Percentiles rank a stretch among this genome's conserved stretches.
Evolutionary conservation across 2,329 filamentous ascomycete genomes (phyloP).

Genomic region (Orbilia brochopaga): DNA sequence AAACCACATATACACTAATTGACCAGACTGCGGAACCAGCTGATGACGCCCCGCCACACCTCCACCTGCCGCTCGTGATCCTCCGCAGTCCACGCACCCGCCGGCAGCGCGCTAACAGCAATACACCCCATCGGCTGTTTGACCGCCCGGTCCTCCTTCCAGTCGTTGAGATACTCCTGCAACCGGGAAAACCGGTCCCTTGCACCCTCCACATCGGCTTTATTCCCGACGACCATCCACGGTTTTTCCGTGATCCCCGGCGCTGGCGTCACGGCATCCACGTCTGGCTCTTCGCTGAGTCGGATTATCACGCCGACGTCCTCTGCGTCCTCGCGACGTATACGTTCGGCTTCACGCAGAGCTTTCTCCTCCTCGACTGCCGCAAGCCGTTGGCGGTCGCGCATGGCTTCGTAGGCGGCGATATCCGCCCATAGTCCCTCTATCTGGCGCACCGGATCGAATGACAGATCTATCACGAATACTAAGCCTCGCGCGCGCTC

Average conservation of each 20-base stretch:
- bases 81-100: slow-evolving; percentile 30
- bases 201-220: slow-evolving; percentile 81
- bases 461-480: slow-evolving; percentile 88
- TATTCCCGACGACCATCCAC: slow-evolving; percentile 95
- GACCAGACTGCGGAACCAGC: slow-evolving; percentile 46
- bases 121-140: slow-evolving; percentile 41
- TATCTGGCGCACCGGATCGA: slow-evolving; percentile 78
- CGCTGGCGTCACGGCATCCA: slow-evolving; percentile 16
- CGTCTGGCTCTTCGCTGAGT: slow-evolving; percentile 16
- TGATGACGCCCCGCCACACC: slow-evolving; percentile 37
- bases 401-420: slow-evolving; percentile 71
- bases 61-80: slow-evolving; percentile 37
- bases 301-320: slow-evolving; percentile 26
- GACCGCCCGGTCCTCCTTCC: slow-evolving; percentile 61
- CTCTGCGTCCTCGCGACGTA: slow-evolving; percentile 25
- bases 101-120: slow-evolving; percentile 45
- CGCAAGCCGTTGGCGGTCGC: slow-evolving; percentile 50
- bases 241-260: slow-evolving; percentile 73
- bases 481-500: slow-evolving; percentile 91
- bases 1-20: slow-evolving; percentile 7
- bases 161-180: slow-evolving; percentile 71
- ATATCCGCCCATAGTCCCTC: slow-evolving; percentile 89
- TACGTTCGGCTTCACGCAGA: slow-evolving; percentile 33
- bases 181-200: slow-evolving; percentile 76
- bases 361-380: slow-evolving; percentile 51